phyloP scores from a whole-genome alignment of 192 early-diverging fungal genomes.

The Coemansia sp. region DNA sequence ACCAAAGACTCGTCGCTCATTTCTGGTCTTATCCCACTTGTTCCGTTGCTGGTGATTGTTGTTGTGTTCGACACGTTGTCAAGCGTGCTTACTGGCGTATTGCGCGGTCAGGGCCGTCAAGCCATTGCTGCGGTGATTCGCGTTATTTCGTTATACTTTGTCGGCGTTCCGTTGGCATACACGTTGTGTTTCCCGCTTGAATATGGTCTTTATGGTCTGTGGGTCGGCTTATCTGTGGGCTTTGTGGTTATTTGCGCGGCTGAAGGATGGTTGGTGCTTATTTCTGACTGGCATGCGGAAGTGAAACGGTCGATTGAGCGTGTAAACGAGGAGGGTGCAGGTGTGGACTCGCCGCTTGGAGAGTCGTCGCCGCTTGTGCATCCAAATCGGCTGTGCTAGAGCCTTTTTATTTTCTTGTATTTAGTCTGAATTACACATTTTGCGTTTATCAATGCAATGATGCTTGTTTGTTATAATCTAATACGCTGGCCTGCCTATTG shows the following conservation, averaged over 20 bases:
- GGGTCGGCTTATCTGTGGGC: conserved; percentile 55
- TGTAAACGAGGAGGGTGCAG: conserved; percentile 9
- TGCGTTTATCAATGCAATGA: too few species aligned
- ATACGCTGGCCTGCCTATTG: too few species aligned
- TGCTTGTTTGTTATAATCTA: too few species aligned
- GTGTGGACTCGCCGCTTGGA: conserved; percentile 21
- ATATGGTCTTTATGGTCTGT: conserved; percentile 65
- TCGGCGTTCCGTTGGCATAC: conserved; percentile 57
- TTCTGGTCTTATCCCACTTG: conserved; percentile 13
- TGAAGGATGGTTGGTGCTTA: conserved; percentile 37
- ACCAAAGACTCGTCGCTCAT: conserved; percentile 34
- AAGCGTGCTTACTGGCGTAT: conserved; percentile 59
- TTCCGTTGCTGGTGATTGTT: conserved; percentile 39
- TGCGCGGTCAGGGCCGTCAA: conserved; percentile 59
- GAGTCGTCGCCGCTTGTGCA: conserved; percentile 28
- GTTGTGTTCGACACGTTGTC: conserved; percentile 58
- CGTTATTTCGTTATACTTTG: conserved; percentile 51
- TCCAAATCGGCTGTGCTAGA: conserved; percentile 8
- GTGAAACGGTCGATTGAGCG: conserved; percentile 28
- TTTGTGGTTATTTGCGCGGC: conserved; percentile 30
- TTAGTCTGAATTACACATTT: neutral
- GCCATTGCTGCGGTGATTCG: conserved; percentile 54
- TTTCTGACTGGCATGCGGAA: conserved; percentile 43
- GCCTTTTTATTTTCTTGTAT: neutral
- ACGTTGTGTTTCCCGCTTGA: conserved; percentile 53